Evolutionary conservation across 2,329 filamentous ascomycete genomes (phyloP), one percentile per base, ranked within the genome.

Genomic region (Basipetospora sp.): DNA sequence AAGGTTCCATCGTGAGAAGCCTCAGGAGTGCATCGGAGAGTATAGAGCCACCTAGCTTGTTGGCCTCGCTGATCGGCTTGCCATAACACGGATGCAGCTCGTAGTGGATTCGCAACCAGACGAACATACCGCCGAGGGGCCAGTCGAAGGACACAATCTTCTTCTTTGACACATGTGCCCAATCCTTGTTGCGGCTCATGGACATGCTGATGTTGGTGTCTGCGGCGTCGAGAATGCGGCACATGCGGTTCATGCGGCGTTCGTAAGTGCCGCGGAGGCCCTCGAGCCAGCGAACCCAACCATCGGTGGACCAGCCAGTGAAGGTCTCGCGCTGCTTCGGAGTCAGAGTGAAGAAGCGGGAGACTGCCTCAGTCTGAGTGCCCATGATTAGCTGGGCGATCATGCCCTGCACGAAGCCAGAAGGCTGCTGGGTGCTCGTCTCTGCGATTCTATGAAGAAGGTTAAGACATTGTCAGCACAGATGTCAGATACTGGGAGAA

Each of bases 211-310:
- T 11, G 22, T 25, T 6, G 22, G 6, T 6, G 22, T 25, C 22
- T 6, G 22, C 6, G 6, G 22, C 6, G 50, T 90, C 80, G 11
- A 94, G 71, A 38, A 74, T 68, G 6, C 60, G 60, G 57, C 78
- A 81, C 84, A 94, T 92, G 44, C 63, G 59, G 48, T 71, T 71
- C 84, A 94, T 93, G 42, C 87, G 76, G 29, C 77, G 67, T 62
- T 93, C 83, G 58, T 94, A 94, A 48, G 75, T 73, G 40, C 80
- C 83, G 18, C 86, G 74, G 11, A 94, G 69, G 6, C 86, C 85
- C 43, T 79, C 80, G 17, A 94, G 74, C 87, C 87, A 94, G 46
- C 83, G 78, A 11, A 94, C 79, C 84, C 84, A 94, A 45, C 87
- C 87, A 43, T 77, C 75, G 44, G 78, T 74, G 49, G 82, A 69